Conservation (phyloP, 768 basidiomycete genomes). For the Tulasnella sp. region DNA sequence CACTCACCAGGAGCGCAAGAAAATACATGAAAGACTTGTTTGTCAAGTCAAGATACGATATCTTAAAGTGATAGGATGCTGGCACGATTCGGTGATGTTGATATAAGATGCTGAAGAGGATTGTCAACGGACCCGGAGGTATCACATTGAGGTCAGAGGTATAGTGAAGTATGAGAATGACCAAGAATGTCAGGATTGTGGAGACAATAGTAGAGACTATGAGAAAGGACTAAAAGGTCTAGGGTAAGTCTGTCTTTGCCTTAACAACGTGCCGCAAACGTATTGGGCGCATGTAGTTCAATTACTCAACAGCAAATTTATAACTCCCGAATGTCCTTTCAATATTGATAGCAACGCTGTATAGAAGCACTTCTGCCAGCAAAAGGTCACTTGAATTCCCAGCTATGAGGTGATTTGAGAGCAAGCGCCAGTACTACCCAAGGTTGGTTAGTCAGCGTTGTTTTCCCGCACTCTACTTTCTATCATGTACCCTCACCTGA, state of each 20-base stretch:
- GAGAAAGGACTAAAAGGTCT: constrained; percentile 51
- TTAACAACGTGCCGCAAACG: neutral
- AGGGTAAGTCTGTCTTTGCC: constrained; percentile 6
- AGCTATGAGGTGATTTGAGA: constrained; percentile 60
- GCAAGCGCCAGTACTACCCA: constrained; percentile 71
- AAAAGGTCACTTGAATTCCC: constrained; percentile 79
- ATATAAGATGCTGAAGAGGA: constrained; percentile 66
- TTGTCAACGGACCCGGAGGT: constrained; percentile 58
- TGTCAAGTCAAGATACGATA: constrained; percentile 59
- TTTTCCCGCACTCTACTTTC: constrained; percentile 3
- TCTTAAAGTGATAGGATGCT: constrained; percentile 54
- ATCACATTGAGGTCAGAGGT: constrained; percentile 58
- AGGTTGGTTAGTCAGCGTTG: constrained; percentile 24
- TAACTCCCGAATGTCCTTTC: constrained; percentile 79
- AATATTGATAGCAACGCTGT: constrained; percentile 52
- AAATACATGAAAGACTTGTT: constrained; percentile 68
- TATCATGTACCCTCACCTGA: constrained; percentile 41
- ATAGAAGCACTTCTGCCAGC: constrained; percentile 58
- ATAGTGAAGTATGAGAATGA: constrained; percentile 47
- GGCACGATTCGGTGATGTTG: constrained; percentile 74
- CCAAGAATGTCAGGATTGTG: constrained; percentile 52
- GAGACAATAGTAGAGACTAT: constrained; percentile 52
- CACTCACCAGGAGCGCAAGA: constrained; percentile 54
- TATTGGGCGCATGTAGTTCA: constrained; percentile 7
- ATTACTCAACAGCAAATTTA: constrained; percentile 63